A percentile compares a stretch with the other conserved stretches of the same genome.
phyloP scores from a whole-genome alignment of 768 basidiomycete genomes.

The Hypholoma fasciculare region DNA sequence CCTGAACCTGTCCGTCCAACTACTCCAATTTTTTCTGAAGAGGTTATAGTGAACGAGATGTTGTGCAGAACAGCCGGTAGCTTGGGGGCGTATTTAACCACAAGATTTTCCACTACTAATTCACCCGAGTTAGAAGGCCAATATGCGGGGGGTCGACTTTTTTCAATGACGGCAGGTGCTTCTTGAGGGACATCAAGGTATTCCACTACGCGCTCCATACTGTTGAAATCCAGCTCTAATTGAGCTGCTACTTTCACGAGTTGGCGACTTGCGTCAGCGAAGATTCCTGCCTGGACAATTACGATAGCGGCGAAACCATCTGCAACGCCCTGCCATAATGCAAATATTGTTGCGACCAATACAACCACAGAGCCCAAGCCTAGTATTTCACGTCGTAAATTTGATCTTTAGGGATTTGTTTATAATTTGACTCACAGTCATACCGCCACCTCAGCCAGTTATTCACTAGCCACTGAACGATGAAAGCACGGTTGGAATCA shows the following conservation, averaged over 20 bases:
- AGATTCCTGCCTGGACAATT: slow-evolving; percentile 68
- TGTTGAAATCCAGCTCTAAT: slow-evolving; percentile 73
- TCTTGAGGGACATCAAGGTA: slow-evolving; percentile 70
- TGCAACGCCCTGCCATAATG: slow-evolving; percentile 53
- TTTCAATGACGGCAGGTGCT: slow-evolving; percentile 58
- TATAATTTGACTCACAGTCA: slow-evolving; percentile 47
- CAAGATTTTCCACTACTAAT: slow-evolving; percentile 56
- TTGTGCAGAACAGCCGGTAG: slow-evolving; percentile 59
- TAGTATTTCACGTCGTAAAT: slow-evolving; percentile 17
- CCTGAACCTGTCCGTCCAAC: slow-evolving; percentile 73
- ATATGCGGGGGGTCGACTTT: slow-evolving; percentile 63
- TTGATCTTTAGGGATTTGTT: not conserved
- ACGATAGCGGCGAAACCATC: slow-evolving; percentile 70
- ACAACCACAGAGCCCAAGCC: slow-evolving; percentile 74
- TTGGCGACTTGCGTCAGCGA: slow-evolving; percentile 67
- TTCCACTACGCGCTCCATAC: slow-evolving; percentile 72
- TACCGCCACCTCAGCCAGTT: slow-evolving; percentile 76
- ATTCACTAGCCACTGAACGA: slow-evolving; percentile 59
- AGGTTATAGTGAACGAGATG: slow-evolving; percentile 58
- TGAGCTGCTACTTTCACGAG: slow-evolving; percentile 69
- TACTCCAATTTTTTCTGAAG: slow-evolving; percentile 69
- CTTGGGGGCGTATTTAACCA: slow-evolving; percentile 62
- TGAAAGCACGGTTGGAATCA: slow-evolving; percentile 20
- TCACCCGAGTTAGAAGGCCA: slow-evolving; percentile 67
- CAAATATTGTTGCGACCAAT: slow-evolving; percentile 67